Base-by-base conservation (phyloP, 164 flowering plant genomes). In the Stephania japonica region DNA sequence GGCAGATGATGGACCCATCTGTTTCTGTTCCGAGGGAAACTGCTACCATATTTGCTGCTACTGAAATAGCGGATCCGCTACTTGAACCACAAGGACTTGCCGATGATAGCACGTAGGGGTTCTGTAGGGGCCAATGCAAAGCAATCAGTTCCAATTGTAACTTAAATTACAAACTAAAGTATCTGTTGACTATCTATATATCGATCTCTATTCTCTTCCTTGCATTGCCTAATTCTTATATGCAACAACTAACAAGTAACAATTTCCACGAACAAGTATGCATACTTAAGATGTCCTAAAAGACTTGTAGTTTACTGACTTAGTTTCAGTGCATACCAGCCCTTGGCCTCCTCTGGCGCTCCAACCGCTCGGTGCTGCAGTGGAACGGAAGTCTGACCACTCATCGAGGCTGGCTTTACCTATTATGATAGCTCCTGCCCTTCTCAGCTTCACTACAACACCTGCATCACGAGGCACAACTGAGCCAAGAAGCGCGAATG, bases 351-450 rank as follows among this genome's bases (percentile, higher is more conserved):
- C 72, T 71, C 85, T 73, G 26, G 85, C 83, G 27, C 75, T 53
- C 87, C 87, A 85, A 0, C 87, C 87, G 56, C 25, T 72, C 1
- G 84, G 85, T 11, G 61, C 71, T 25, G 25, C 7, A 9, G 27
- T 26, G 14, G 21, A 12, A 3, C 87, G 69, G 21, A 66, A 81
- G 9, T 68, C 4, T 41, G 80, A 72, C 87, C 85, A 85, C 73
- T 85, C 84, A 27, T 76, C 80, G 42, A 85, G 43, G 59, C 82
- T 70, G 1, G 85, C 84, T 62, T 85, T 85, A 7, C 88, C 88
- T 53, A 85, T 42, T 25, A 85, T 79, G 25, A 83, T 53, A 0
- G 86, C 88, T 0, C 86, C 86, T 2, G 76, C 80, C 11, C 49
- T 42, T 64, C 83, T 78, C 70, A 85, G 73, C 78, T 72, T 76